These are phyloP conservation scores for Lepidium africanum DNA, from an alignment of 345 rosid species.

Conservation along the genomic window DNA sequence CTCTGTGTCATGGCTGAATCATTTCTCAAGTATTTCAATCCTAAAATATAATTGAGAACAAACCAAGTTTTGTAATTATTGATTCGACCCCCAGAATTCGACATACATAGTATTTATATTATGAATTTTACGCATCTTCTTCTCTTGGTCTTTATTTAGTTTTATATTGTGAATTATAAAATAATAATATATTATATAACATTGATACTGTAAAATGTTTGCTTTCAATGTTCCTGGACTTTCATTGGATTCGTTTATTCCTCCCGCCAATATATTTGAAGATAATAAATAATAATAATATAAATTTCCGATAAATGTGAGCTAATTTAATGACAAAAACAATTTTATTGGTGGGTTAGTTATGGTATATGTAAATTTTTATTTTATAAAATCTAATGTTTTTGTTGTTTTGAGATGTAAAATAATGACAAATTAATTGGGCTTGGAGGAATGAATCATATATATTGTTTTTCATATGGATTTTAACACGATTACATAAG, in stretches of 20 bases:
- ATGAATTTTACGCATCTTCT: too few relatives aligned
- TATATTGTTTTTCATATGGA: too few relatives aligned
- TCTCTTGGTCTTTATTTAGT: too few relatives aligned
- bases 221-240: constrained; percentile 84
- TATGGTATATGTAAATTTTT: constrained; percentile 17
- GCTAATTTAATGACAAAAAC: constrained; percentile 3
- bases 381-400: not conserved
- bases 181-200: too few relatives aligned
- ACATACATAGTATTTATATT: too few relatives aligned
- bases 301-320: not conserved
- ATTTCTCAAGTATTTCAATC: constrained; percentile 58
- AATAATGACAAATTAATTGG: not conserved
- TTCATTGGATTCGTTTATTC: constrained; percentile 73
- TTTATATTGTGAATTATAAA: too few relatives aligned
- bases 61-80: constrained; percentile 1
- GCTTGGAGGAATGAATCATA: too few relatives aligned
- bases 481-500: too few relatives aligned
- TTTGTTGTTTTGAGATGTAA: not conserved
- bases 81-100: too few relatives aligned
- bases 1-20: constrained; percentile 69
- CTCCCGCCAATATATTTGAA: constrained; percentile 80
- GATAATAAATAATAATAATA: constrained; percentile 7
- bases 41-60: constrained; percentile 29
- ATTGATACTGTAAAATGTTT: too few relatives aligned
- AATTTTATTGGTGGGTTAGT: constrained; percentile 21